Base-by-base conservation (phyloP, 805 yeast species). In the Yamadazyma kitorensis region DNA sequence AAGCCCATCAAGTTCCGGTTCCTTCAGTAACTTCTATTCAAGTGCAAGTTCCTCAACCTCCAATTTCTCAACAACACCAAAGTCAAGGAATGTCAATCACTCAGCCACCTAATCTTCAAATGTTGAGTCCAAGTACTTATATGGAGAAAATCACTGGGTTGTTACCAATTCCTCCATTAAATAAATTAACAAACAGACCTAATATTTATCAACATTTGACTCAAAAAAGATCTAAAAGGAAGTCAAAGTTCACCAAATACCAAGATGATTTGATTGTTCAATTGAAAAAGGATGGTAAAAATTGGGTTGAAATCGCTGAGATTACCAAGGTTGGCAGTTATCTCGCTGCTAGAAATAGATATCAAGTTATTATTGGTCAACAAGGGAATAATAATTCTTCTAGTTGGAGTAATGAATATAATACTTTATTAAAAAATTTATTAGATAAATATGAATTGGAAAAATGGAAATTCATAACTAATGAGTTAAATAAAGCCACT, bases 361-460 rank as follows among this genome's bases (percentile, higher is more conserved):
- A 84, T 48, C 91, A 83, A 55, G 91, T 83, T 4, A 68, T 83
- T 30, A 82, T 84, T 44, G 93, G 93, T 4, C 91, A 83, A 52
- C 91, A 83, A 48, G 91, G 91, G 3, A 64, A 64, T 41, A 82
- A 84, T 21, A 84, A 83, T 9, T 70, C 78, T 1, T 72, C 77
- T 16, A 72, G 75, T 19, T 82, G 87, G 82, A 76, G 73, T 7
- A 47, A 62, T 1, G 76, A 73, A 11, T 87, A 82, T 54, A 69
- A 75, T 6, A 39, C 55, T 18, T 64, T 65, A 14, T 57, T 83
- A 24, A 78, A 72, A 45, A 52, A 52, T 12, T 44, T 78, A n/a
- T 56, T 82, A 6, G 89, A 83, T 49, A 79, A 74, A 27, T 87
- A 82, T 1, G 91, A 83, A 48, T 43, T 73, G 26, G 86, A 80